These are phyloP conservation scores for Stemphylium lycopersici DNA, from an alignment of 2,329 filamentous ascomycete species.

Conservation along the genomic window DNA sequence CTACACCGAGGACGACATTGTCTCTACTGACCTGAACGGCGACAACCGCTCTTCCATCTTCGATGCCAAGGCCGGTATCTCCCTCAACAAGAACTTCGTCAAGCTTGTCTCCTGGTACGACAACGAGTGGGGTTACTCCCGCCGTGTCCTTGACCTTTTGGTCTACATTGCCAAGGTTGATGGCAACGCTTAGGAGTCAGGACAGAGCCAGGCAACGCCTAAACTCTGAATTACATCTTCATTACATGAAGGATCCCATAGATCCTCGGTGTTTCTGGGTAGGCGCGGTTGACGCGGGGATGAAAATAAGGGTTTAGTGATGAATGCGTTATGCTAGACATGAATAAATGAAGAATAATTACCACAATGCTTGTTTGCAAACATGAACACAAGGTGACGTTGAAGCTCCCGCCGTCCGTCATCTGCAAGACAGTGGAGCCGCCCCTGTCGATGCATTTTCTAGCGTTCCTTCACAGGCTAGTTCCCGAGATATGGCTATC, in stretches of 20 bases:
- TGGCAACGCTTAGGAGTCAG: slow-evolving; percentile 51
- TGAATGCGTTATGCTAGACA: slow-evolving; percentile 34
- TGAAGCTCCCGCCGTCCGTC: slow-evolving; percentile 17
- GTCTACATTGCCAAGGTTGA: slow-evolving; percentile 54
- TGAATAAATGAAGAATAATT: slow-evolving; percentile 34
- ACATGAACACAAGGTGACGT: slow-evolving; percentile 7
- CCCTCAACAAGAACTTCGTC: slow-evolving; percentile 97
- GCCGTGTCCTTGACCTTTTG: slow-evolving; percentile 66
- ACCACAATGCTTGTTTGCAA: slow-evolving; percentile 18
- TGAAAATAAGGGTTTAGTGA: slow-evolving; percentile 23
- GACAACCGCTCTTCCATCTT: slow-evolving; percentile 96
- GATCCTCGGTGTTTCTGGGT: slow-evolving; percentile 7
- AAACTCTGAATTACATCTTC: slow-evolving; percentile 36
- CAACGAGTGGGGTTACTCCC: slow-evolving; percentile 99
- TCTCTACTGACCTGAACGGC: slow-evolving; percentile 93
- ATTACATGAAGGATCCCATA: slow-evolving; percentile 8
- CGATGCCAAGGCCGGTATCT: slow-evolving; percentile 98
- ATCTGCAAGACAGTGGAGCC: slow-evolving; percentile 21
- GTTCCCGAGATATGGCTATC: slow-evolving; percentile 24
- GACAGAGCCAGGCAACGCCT: slow-evolving; percentile 44
- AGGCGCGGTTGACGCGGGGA: slow-evolving; percentile 17
- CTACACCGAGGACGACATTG: slow-evolving; percentile 97
- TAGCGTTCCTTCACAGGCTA: slow-evolving; percentile 25
- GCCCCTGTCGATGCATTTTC: slow-evolving; percentile 29
- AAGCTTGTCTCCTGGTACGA: slow-evolving; percentile 99